These are phyloP conservation scores for Lathyrus oleraceus DNA, from an alignment of 306 rosid species.

Conservation along the genomic window DNA sequence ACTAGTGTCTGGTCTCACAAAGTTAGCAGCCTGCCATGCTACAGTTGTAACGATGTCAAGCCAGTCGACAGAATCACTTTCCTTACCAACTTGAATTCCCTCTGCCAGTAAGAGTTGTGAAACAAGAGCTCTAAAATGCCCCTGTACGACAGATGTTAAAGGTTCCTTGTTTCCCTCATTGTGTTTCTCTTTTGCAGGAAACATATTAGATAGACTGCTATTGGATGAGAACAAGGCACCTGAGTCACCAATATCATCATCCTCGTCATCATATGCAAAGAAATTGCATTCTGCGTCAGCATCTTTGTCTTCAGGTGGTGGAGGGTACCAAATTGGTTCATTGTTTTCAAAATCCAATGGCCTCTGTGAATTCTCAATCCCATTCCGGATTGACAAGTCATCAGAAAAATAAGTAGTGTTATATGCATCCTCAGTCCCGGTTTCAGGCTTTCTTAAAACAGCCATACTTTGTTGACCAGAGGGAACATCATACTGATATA, in stretches of 20 bases:
- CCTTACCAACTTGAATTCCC: conserved; percentile 62
- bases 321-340: conserved; percentile 84
- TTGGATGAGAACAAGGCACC: conserved; percentile 71
- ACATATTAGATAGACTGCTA: conserved; percentile 66
- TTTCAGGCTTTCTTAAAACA: conserved; percentile 67
- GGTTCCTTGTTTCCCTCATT: conserved; percentile 81
- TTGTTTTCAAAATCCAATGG: conserved; percentile 90
- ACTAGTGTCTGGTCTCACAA: conserved; percentile 94
- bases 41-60: conserved; percentile 70
- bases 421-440: conserved; percentile 58
- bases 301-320: conserved; percentile 76
- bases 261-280: conserved; percentile 83
- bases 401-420: conserved; percentile 65
- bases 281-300: conserved; percentile 66
- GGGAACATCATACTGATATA: conserved; percentile 47
- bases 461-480: conserved; percentile 58
- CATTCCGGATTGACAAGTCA: conserved; percentile 58
- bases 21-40: conserved; percentile 96
- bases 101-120: conserved; percentile 85
- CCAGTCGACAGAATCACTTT: conserved; percentile 71
- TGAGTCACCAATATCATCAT: conserved; percentile 86
- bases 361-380: conserved; percentile 51
- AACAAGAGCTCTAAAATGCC: conserved; percentile 95
- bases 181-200: conserved; percentile 73
- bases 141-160: conserved; percentile 70